Evolutionary conservation across 164 flowering plant genomes (phyloP).

Genomic region (Nelumbo lutea): DNA sequence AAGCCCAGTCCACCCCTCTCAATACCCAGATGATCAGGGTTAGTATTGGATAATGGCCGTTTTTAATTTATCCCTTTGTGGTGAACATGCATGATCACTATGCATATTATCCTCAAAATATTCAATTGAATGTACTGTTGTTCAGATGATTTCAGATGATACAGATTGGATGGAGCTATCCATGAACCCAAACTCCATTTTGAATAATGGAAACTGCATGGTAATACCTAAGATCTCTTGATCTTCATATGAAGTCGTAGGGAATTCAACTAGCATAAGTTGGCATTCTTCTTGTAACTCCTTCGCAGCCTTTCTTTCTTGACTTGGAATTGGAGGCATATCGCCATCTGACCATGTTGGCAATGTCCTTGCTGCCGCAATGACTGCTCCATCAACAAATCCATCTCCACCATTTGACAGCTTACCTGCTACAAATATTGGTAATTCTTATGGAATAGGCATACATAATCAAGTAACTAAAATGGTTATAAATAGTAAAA

Average conservation of each 20-base stretch:
- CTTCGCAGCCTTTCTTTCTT: constrained; percentile 71
- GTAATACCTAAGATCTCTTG: constrained; percentile 65
- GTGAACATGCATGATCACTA: too few relatives aligned
- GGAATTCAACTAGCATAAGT: constrained; percentile 61
- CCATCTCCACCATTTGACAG: constrained; percentile 46
- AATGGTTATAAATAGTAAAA: neutral
- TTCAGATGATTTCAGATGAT: too few relatives aligned
- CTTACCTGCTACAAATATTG: constrained; percentile 36
- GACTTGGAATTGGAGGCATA: constrained; percentile 72
- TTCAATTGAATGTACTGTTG: too few relatives aligned
- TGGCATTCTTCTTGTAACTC: constrained; percentile 84
- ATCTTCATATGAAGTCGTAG: constrained; percentile 80
- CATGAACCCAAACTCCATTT: neutral
- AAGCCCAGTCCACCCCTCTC: too few relatives aligned
- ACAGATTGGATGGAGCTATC: neutral
- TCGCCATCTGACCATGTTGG: constrained; percentile 96
- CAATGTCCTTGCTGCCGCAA: constrained; percentile 90
- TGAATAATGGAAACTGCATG: neutral
- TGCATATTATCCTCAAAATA: too few relatives aligned
- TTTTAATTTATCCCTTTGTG: too few relatives aligned
- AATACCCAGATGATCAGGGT: too few relatives aligned
- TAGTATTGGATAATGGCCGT: too few relatives aligned
- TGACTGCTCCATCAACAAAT: constrained; percentile 89
- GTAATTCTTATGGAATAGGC: neutral
- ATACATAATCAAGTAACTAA: neutral